These are phyloP conservation scores for Colletotrichum sp. DNA, from an alignment of 2,329 filamentous ascomycete species.

Conservation along the genomic window DNA sequence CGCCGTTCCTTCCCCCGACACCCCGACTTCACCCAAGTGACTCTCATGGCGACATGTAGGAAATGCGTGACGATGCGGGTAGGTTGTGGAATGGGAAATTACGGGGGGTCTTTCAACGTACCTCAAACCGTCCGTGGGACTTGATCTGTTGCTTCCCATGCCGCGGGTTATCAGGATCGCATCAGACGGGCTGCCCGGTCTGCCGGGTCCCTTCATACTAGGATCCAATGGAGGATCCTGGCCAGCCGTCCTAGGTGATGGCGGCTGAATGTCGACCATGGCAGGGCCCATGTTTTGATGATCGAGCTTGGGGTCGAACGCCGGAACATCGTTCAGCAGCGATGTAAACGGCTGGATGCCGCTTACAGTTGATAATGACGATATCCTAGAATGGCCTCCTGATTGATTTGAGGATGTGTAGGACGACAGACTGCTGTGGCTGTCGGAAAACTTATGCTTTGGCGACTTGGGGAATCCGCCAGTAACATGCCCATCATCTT, in stretches of 20 bases:
- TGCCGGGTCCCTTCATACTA: slow-evolving; percentile 8
- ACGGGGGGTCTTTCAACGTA: background rate
- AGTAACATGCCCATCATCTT: slow-evolving; percentile 20
- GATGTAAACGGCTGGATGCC: slow-evolving; percentile 39
- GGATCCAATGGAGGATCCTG: slow-evolving; percentile 10
- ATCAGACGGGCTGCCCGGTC: slow-evolving; percentile 27
- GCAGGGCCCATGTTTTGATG: slow-evolving; percentile 21
- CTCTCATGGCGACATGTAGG: background rate
- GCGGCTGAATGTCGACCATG: slow-evolving; percentile 22
- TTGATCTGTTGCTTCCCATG: slow-evolving; percentile 22
- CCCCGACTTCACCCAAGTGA: background rate
- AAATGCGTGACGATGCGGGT: background rate
- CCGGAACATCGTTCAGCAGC: slow-evolving; percentile 40
- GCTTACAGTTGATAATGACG: slow-evolving; percentile 57
- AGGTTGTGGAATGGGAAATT: background rate
- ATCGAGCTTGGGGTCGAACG: slow-evolving; percentile 39
- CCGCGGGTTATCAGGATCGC: slow-evolving; percentile 27
- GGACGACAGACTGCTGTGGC: slow-evolving; percentile 57
- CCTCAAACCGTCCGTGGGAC: slow-evolving; percentile 21
- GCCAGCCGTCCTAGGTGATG: slow-evolving; percentile 25
- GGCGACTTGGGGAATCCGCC: slow-evolving; percentile 23
- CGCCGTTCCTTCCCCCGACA: background rate
- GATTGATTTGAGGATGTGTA: slow-evolving; percentile 52
- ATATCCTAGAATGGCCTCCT: slow-evolving; percentile 55
- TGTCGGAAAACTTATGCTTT: slow-evolving; percentile 54